These are phyloP conservation scores for Cladorrhinum samala DNA, from an alignment of 495 filamentous ascomycete genomes.

Conservation along the genomic window DNA sequence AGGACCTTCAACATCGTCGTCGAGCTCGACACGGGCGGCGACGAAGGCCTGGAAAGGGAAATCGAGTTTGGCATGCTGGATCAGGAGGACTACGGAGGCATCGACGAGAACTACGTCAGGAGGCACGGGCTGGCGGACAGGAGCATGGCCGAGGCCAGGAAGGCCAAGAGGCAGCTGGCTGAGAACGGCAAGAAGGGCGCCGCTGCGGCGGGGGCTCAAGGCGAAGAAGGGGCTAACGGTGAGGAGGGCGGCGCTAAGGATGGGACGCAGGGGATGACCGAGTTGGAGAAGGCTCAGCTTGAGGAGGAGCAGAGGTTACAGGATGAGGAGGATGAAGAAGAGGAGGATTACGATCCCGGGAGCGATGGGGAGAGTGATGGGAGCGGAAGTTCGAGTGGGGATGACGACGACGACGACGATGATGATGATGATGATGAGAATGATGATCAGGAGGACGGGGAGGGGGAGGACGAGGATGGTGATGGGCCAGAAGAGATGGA, in stretches of 20 bases:
- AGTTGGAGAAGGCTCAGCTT: slow-evolving; percentile 47
- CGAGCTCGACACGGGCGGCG: slow-evolving; percentile 42
- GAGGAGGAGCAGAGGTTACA: slow-evolving; percentile 47
- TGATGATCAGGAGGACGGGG: slow-evolving; percentile 31
- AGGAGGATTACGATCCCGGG: slow-evolving; percentile 85
- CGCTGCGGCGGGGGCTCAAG: no score
- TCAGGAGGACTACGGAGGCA: slow-evolving; percentile 75
- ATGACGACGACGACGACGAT: slow-evolving; percentile 46
- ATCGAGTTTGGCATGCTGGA: slow-evolving; percentile 83
- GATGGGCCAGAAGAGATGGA: slow-evolving; percentile 8
- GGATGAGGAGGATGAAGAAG: slow-evolving; percentile 74
- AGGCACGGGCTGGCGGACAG: slow-evolving; percentile 79
- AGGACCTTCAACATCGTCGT: slow-evolving; percentile 91
- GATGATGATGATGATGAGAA: slow-evolving; percentile 43
- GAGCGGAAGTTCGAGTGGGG: slow-evolving; percentile 48
- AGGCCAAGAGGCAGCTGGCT: slow-evolving; percentile 60
- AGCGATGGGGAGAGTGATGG: slow-evolving; percentile 70
- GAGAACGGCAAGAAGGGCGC: slow-evolving; percentile 36
- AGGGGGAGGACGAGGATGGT: slow-evolving; percentile 20
- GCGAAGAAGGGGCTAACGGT: slow-evolving; percentile 55
- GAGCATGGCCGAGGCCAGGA: slow-evolving; percentile 80
- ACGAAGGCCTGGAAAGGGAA: slow-evolving; percentile 49
- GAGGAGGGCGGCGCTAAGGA: slow-evolving; percentile 51
- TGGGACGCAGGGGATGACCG: slow-evolving; percentile 54
- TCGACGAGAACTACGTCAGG: slow-evolving; percentile 72